These are phyloP conservation scores for Fusarium sublunatum DNA, from an alignment of 2,329 filamentous ascomycete genomes.

Conservation along the genomic window DNA sequence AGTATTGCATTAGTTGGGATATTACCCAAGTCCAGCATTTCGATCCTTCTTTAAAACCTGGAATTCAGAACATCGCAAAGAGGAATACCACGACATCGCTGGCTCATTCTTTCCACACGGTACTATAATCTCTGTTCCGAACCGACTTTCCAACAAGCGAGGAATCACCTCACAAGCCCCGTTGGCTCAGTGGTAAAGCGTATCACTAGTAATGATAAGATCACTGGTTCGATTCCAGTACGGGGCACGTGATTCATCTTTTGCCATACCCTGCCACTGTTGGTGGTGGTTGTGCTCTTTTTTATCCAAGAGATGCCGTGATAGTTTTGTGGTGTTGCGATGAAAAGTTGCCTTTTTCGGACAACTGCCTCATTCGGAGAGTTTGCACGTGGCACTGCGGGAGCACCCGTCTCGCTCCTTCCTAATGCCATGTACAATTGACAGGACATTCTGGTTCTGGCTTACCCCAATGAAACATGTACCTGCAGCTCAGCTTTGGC, in stretches of 20 bases:
- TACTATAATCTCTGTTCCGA: background rate
- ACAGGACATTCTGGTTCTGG: no score
- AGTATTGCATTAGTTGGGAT: no score
- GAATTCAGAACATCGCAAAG: background rate
- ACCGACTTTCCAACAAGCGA: rapidly evolving
- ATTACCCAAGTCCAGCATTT: no score
- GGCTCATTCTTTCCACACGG: rapidly evolving
- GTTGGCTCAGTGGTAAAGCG: constrained; percentile 45
- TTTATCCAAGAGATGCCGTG: background rate
- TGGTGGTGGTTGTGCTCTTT: background rate
- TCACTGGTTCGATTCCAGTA: constrained; percentile 43
- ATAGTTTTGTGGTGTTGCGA: background rate
- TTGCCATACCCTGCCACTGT: background rate
- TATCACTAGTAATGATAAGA: constrained; percentile 45
- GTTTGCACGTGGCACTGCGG: background rate
- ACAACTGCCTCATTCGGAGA: background rate
- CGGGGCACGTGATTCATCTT: constrained; percentile 30
- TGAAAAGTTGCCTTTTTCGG: background rate
- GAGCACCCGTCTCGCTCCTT: background rate
- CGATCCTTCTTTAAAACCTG: no score
- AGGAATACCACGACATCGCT: background rate
- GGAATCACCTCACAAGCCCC: constrained; percentile 35
- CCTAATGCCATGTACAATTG: no score
- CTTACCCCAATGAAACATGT: no score
- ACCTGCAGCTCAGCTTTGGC: no score